A percentile compares a stretch with the other conserved stretches of the same genome.
Conservation (phyloP, 2,329 filamentous ascomycete species). For the Neofusicoccum umdonicola region DNA sequence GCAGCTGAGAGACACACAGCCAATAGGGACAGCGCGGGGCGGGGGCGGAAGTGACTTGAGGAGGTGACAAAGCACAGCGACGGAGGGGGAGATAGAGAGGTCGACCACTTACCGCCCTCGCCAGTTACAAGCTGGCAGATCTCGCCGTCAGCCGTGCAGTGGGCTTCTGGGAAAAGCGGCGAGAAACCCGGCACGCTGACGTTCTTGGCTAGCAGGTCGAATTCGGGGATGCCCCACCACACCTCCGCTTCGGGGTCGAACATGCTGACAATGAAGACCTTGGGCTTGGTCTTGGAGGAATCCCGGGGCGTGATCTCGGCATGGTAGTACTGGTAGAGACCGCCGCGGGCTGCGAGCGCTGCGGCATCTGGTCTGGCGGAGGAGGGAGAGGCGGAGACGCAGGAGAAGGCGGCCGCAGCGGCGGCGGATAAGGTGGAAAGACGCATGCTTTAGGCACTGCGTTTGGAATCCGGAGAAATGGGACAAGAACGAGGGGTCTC, state of each 20-base stretch:
- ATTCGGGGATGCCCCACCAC: slow-evolving; percentile 59
- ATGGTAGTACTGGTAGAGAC: neutral
- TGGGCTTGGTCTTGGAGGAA: slow-evolving; percentile 54
- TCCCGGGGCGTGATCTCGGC: neutral
- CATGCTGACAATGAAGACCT: slow-evolving; percentile 63
- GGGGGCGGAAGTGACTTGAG: too few species aligned
- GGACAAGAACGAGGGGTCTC: neutral
- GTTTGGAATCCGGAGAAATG: too few species aligned
- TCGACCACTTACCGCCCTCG: slow-evolving; percentile 41
- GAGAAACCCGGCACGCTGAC: slow-evolving; percentile 63
- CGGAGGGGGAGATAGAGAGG: neutral
- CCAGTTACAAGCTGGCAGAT: slow-evolving; percentile 70
- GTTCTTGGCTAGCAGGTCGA: slow-evolving; percentile 56
- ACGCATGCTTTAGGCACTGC: neutral
- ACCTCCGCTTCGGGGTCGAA: slow-evolving; percentile 40
- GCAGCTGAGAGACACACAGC: neutral
- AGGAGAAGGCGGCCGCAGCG: neutral
- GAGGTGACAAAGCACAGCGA: too few species aligned
- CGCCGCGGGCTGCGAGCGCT: neutral
- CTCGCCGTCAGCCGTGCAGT: slow-evolving; percentile 60
- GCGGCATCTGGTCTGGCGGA: neutral
- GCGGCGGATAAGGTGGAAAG: neutral
- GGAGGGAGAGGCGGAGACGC: slow-evolving; percentile 9
- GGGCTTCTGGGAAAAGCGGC: slow-evolving; percentile 62
- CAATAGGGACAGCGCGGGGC: neutral